Evolutionary conservation across 805 yeast genomes (phyloP).

Genomic region (Zygotorulaspora chibaensis): DNA sequence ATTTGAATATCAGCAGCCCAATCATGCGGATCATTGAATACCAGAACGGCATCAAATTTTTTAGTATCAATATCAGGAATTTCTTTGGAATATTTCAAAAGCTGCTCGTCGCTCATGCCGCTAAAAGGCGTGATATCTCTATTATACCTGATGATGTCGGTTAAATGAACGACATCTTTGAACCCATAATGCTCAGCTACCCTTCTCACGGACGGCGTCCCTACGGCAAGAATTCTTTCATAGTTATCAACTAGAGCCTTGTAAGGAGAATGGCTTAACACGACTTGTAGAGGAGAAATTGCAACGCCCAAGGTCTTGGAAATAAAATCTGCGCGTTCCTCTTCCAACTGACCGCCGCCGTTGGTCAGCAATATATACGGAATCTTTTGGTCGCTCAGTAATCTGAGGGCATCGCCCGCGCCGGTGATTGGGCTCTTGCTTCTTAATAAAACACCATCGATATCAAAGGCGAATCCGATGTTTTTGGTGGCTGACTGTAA

Average conservation of each 20-base stretch:
- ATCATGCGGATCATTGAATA: constrained; percentile 87
- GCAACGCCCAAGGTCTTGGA: constrained; percentile 41
- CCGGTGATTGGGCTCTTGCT: constrained; percentile 63
- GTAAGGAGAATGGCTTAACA: constrained; percentile 88
- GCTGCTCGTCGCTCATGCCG: constrained; percentile 59
- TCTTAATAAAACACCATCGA: constrained; percentile 83
- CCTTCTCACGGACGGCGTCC: constrained; percentile 62
- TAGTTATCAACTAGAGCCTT: constrained; percentile 50
- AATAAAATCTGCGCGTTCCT: constrained; percentile 51
- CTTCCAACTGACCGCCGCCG: constrained; percentile 81
- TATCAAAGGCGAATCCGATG: constrained; percentile 39
- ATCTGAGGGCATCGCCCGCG: constrained; percentile 57
- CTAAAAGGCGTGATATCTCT: constrained; percentile 67
- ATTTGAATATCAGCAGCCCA: constrained; percentile 82
- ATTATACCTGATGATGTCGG: constrained; percentile 60
- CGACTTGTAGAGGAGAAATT: constrained; percentile 58
- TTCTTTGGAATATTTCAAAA: constrained; percentile 37
- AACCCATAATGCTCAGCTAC: constrained; percentile 81
- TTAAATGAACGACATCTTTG: constrained; percentile 63
- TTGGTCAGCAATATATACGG: constrained; percentile 86
- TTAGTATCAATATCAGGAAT: constrained; percentile 27
- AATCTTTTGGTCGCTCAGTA: constrained; percentile 48
- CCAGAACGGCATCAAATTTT: constrained; percentile 70
- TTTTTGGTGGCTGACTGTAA: constrained; percentile 15
- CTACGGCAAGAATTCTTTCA: constrained; percentile 70